Base-by-base conservation (phyloP, 805 yeast genomes). In the Nakazawaea populi region DNA sequence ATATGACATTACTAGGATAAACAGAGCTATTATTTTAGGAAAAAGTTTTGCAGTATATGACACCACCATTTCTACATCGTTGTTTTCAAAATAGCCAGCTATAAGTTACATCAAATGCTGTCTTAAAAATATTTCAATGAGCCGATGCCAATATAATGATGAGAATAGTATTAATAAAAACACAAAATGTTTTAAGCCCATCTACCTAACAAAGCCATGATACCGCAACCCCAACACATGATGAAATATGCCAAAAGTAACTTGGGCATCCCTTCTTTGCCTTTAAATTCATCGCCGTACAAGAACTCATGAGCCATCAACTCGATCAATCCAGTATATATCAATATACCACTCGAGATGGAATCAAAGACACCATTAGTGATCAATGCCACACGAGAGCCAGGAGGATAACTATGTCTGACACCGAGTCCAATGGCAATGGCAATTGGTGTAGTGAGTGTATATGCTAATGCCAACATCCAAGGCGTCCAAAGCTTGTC, bases 391-490 rank as follows among this genome's bases (percentile, higher is more conserved):
- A 66, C 73, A 61, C 74, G 73, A 4, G 85, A 76, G 31, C 73
- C 74, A 35, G 82, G 77, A 34, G 76, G 71, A 60, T 82, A 86
- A 4, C 80, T 61, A 14, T 70, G 60, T 58, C 89, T 75, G 4
- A 84, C 87, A 35, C 91, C 90, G 18, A 86, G 68, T 7, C 91
- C 92, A 56, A 82, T 82, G n/a, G 87, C 90, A 54, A 83, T 78
- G 18, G 85, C 75, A 46, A 84, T 65, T 4, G 92, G 92, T 3
- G 92, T 85, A 27, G 84, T 75, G 27, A 86, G 51, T 10, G 80
- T 74, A 58, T 78, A 84, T 8, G 69, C 80, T 32, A 72, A 14
- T 43, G 78, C 77, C 52, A 80, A 64, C 1, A 70, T 54, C 66
- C 76, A 82, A 4, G 87, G 87, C 42, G 77, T 65, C 71, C 75